Conservation (phyloP, 1,284 basidiomycete species). For the Boletus sp. region DNA sequence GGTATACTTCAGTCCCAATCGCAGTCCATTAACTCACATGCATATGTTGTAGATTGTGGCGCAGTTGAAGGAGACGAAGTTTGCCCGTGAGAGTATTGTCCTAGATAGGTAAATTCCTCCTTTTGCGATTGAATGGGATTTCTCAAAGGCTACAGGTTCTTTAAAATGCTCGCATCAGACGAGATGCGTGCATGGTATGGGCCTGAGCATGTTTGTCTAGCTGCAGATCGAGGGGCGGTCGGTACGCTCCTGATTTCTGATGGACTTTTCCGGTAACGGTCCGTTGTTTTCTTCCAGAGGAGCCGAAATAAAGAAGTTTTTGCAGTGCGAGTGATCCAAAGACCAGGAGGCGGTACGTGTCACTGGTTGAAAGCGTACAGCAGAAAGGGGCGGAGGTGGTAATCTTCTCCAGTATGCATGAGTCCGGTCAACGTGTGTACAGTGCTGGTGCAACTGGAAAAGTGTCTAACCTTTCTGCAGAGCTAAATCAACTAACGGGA, state of each 20-base stretch:
- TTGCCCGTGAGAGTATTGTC: conserved; percentile 89
- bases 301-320: neutral
- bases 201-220: conserved; percentile 88
- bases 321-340: conserved; percentile 68
- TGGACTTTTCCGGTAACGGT: conserved; percentile 80
- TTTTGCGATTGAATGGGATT: neutral
- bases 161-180: conserved; percentile 93
- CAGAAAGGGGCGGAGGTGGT: conserved; percentile 89
- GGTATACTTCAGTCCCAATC: conserved; percentile 40
- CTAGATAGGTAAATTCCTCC: conserved; percentile 68
- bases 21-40: neutral
- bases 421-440: conserved; percentile 87
- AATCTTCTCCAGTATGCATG: conserved; percentile 99
- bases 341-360: conserved; percentile 82
- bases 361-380: conserved; percentile 85
- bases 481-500: conserved; percentile 92
- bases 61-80: conserved; percentile 95
- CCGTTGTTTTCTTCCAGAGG: neutral
- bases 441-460: neutral
- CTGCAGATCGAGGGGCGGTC: conserved; percentile 90
- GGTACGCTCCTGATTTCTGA: conserved; percentile 95
- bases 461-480: conserved; percentile 40
- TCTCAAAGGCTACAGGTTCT: conserved; percentile 62
- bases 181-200: conserved; percentile 99
- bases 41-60: conserved; percentile 48